phyloP scores from a whole-genome alignment of 2,329 filamentous ascomycete species.

The Ophiostoma himal-ulmi region DNA sequence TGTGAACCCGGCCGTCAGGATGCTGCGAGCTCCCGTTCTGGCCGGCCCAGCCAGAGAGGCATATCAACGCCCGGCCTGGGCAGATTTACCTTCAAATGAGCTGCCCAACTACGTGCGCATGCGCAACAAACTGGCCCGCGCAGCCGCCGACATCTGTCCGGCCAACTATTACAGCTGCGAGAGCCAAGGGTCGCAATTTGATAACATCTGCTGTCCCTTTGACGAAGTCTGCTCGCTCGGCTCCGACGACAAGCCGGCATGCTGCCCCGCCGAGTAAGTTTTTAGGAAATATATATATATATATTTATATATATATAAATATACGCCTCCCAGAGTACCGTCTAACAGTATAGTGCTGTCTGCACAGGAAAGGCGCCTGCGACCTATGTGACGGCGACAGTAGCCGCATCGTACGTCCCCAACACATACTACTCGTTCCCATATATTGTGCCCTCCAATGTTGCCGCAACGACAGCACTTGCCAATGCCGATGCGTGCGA shows the following conservation, averaged over 20 bases:
- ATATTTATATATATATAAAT: too few species aligned
- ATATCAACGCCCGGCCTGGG: not conserved
- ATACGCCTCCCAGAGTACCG: not conserved
- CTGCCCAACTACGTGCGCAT: not conserved
- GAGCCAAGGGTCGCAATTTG: conserved; percentile 42
- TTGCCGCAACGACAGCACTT: conserved; percentile 39
- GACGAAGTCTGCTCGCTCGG: conserved; percentile 49
- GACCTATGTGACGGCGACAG: conserved; percentile 33
- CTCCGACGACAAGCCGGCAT: conserved; percentile 44
- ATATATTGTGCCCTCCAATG: conserved; percentile 38
- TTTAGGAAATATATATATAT: too few species aligned
- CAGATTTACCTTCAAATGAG: not conserved
- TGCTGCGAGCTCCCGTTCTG: not conserved
- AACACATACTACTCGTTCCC: conserved; percentile 58
- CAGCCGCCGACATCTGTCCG: conserved; percentile 36
- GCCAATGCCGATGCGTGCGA: conserved; percentile 47
- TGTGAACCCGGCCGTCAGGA: not conserved
- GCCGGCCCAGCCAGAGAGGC: not conserved
- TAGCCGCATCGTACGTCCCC: conserved; percentile 46
- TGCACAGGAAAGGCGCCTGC: conserved; percentile 52
- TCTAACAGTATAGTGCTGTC: conserved; percentile 46
- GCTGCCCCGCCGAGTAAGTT: conserved; percentile 48
- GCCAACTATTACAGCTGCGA: conserved; percentile 48
- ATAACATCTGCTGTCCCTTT: conserved; percentile 46
- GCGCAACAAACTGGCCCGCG: not conserved